Evolutionary conservation across 441 rosid genomes (phyloP).

Genomic region (Brassica balearica): DNA sequence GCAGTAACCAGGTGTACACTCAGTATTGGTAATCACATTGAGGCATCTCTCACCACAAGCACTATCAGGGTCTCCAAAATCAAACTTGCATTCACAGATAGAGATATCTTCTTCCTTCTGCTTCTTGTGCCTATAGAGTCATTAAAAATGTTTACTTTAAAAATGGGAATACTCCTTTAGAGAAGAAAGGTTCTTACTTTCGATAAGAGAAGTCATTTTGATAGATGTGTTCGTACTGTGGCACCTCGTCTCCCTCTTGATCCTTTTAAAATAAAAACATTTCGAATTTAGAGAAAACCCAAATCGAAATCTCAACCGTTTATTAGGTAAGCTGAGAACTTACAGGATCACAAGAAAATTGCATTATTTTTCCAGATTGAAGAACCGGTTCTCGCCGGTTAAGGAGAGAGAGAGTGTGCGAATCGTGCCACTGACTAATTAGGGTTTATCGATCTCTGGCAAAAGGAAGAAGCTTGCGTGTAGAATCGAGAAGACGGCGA

Average conservation of each 20-base stretch:
- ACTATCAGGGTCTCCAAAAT: constrained; percentile 70
- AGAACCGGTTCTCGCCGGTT: neutral
- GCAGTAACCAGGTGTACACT: constrained; percentile 87
- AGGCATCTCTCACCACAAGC: constrained; percentile 89
- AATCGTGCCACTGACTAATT: neutral
- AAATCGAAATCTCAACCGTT: constrained; percentile 12
- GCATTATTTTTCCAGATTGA: constrained; percentile 31
- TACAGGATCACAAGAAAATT: constrained; percentile 42
- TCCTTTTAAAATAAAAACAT: constrained; percentile 44
- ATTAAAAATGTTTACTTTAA: too few relatives aligned
- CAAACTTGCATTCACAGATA: constrained; percentile 78
- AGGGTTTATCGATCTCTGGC: constrained; percentile 1
- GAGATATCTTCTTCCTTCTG: constrained; percentile 94
- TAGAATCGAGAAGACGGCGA: neutral
- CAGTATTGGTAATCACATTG: constrained; percentile 87
- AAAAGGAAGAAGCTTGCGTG: neutral
- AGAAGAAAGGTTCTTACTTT: constrained; percentile 51
- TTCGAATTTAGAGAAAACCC: neutral
- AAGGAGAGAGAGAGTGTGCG: neutral
- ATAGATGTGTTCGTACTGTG: constrained; percentile 63
- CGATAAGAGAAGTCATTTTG: constrained; percentile 75
- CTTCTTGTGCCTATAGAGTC: constrained; percentile 60
- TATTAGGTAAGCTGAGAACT: constrained; percentile 17
- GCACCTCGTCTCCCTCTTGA: constrained; percentile 55
- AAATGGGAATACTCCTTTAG: neutral